Evolutionary conservation across 805 yeast genomes (phyloP).

Genomic region (Nakazawaea ernobii): DNA sequence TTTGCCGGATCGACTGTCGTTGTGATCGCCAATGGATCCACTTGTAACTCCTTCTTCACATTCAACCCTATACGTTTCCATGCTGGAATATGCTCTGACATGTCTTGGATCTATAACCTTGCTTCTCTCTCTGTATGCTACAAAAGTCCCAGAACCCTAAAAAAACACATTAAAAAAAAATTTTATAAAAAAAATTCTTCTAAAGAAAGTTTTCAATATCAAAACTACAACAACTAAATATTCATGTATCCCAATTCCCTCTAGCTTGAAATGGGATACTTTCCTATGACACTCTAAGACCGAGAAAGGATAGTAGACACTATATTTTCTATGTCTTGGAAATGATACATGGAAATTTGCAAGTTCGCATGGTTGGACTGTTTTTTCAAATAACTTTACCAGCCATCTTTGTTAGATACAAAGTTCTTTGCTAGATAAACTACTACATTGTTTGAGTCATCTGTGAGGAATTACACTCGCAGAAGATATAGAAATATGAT

Average conservation of each 20-base stretch:
- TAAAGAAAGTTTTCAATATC: not conserved
- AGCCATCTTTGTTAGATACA: slow-evolving; percentile 5
- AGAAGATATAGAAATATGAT: slow-evolving; percentile 25
- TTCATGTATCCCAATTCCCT: too few species aligned
- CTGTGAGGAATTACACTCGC: slow-evolving; percentile 17
- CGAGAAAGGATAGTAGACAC: not conserved
- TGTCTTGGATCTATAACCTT: not conserved
- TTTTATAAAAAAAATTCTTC: not conserved
- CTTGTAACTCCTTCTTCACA: slow-evolving; percentile 40
- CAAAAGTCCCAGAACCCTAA: not conserved
- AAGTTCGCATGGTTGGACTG: slow-evolving; percentile 6
- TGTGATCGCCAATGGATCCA: slow-evolving; percentile 39
- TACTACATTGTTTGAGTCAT: slow-evolving; percentile 26
- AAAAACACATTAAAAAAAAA: not conserved
- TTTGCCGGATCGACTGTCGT: slow-evolving; percentile 39
- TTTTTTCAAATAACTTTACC: not conserved
- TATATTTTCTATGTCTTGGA: not conserved
- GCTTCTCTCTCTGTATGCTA: not conserved
- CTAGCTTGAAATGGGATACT: too few species aligned
- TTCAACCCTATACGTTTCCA: slow-evolving; percentile 77
- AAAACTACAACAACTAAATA: not conserved
- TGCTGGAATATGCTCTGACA: slow-evolving; percentile 50
- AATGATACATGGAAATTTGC: not conserved
- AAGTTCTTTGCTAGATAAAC: slow-evolving; percentile 16
- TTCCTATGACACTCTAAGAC: not conserved